phyloP scores from a whole-genome alignment of 2,329 filamentous ascomycete genomes.

The Aspergillus transmontanensis region DNA sequence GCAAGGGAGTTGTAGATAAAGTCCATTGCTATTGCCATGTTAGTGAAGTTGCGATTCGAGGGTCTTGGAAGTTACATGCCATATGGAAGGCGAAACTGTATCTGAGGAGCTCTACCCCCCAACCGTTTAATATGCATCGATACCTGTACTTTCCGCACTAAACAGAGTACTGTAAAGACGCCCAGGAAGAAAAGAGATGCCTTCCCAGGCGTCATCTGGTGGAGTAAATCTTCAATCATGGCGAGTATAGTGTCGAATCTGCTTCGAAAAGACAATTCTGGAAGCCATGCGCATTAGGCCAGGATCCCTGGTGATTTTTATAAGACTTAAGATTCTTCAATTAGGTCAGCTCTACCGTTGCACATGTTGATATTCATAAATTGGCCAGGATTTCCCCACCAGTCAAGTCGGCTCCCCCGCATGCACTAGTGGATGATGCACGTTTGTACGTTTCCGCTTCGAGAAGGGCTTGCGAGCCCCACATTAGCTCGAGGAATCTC shows the following conservation, averaged over 20 bases:
- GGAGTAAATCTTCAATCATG: constrained; percentile 54
- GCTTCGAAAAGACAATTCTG: not conserved
- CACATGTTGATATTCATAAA: not conserved
- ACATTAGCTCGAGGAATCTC: not conserved
- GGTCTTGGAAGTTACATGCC: constrained; percentile 26
- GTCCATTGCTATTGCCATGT: constrained; percentile 60
- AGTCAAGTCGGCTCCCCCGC: not conserved
- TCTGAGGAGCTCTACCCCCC: constrained; percentile 38
- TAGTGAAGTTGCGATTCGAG: constrained; percentile 4
- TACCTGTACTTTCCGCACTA: constrained; percentile 32
- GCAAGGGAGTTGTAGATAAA: constrained; percentile 61
- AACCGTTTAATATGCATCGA: constrained; percentile 33
- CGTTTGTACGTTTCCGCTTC: not conserved
- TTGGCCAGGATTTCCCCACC: not conserved
- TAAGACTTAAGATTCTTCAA: not conserved
- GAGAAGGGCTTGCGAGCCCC: not conserved
- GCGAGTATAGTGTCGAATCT: constrained; percentile 14
- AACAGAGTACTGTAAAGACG: constrained; percentile 42
- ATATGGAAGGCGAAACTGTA: constrained; percentile 39
- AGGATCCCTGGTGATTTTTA: not conserved
- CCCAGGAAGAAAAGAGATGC: constrained; percentile 42
- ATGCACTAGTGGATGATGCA: too few species aligned
- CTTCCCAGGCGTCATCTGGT: constrained; percentile 48
- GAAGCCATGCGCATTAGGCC: not conserved
- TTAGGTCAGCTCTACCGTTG: not conserved